These are phyloP conservation scores for Debaryomyces sp. DNA, from an alignment of 1,139 yeast species.

Conservation along the genomic window DNA sequence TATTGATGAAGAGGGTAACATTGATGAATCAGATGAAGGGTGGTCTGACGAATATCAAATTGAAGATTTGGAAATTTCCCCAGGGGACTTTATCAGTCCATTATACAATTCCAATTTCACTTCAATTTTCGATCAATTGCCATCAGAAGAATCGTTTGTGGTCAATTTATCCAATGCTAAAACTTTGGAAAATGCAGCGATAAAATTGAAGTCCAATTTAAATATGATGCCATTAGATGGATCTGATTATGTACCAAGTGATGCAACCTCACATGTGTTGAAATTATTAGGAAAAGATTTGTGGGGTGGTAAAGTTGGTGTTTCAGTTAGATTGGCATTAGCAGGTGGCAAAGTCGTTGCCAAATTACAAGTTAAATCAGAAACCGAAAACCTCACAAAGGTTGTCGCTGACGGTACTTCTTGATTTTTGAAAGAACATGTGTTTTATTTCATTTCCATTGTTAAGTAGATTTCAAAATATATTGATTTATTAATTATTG, in stretches of 20 bases:
- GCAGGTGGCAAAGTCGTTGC: constrained; percentile 74
- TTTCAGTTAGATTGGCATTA: constrained; percentile 69
- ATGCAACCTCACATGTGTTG: constrained; percentile 67
- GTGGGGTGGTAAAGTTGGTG: constrained; percentile 72
- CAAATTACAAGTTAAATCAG: constrained; percentile 73
- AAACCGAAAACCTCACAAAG: constrained; percentile 50
- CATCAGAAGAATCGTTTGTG: constrained; percentile 35
- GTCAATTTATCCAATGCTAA: constrained; percentile 39
- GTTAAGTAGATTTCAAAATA: constrained; percentile 6
- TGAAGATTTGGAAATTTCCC: constrained; percentile 72
- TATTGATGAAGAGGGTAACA: constrained; percentile 72
- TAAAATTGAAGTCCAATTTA: constrained; percentile 58
- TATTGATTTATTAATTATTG: constrained; percentile 5
- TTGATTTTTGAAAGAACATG: constrained; percentile 8
- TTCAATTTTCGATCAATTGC: constrained; percentile 72
- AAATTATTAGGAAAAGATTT: constrained; percentile 84
- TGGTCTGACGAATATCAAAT: constrained; percentile 93
- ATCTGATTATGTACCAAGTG: constrained; percentile 65
- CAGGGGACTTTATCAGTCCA: constrained; percentile 85
- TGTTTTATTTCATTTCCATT: constrained; percentile 6
- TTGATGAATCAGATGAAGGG: constrained; percentile 75
- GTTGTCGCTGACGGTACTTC: constrained; percentile 47
- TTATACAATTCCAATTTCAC: constrained; percentile 80
- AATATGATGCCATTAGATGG: constrained; percentile 84
- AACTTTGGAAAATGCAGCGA: constrained; percentile 40